Base-by-base conservation (phyloP, 1,139 yeast species). In the Suhomyces panamericanus region DNA sequence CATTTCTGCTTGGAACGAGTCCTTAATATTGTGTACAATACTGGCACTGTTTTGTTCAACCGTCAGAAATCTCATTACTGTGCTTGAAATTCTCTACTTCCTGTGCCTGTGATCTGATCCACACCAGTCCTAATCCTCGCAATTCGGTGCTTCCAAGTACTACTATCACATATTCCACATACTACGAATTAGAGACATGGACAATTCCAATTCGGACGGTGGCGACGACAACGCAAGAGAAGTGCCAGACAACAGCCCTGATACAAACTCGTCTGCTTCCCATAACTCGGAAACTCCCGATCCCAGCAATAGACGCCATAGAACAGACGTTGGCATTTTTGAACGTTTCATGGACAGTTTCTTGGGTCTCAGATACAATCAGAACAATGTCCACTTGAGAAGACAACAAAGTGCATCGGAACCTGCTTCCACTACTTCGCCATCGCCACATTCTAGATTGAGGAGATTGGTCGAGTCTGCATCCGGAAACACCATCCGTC, bases 311-410 rank as follows among this genome's bases (percentile, higher is more conserved):
- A 44, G 45, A 16, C 42, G 41, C 6, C 48, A 42, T 32, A 33
- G 50, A 15, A 32, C 46, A 15, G 53, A 49, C 26, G 35, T 42
- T 15, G 56, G 56, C 7, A 43, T 54, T 4, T 51, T 54, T 34
- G 57, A 52, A 24, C 42, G 57, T 4, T 52, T 54, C 38, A 53
- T 53, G 47, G 57, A 54, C 42, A 51, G 49, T 33, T 46, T 54
- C 32, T 46, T 51, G 31, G 53, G 54, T 4, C 40, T 51, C 31
- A 39, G 49, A 10, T 31, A 34, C 17, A 40, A 41, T 11, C 40
- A 27, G 6, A 33, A 46, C 24, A 4, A 14, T 4, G 9, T 24
- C 16, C 43, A 30, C 11, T 17, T 32, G 2, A 14, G 38, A n/a
- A 22, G 9, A 10, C 12, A 17, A 3, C 29, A 14, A 13, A 16